Conservation (phyloP, 2,329 filamentous ascomycete genomes). For the Fusarium sarcochroum region DNA sequence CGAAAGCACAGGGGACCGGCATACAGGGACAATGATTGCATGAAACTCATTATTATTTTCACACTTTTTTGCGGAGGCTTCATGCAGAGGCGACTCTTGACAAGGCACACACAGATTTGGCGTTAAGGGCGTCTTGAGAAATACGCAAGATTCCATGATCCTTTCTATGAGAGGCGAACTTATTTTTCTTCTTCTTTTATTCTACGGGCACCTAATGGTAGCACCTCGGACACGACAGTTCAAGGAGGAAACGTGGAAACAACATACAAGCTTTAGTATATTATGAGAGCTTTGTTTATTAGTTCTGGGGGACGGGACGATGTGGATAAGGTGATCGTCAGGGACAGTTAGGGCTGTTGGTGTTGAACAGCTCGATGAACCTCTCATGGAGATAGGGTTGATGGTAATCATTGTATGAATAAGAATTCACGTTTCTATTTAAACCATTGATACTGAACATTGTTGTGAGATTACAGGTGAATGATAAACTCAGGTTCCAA, state of each 20-base stretch:
- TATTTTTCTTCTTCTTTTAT: conserved; percentile 29
- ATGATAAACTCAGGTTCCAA: background rate
- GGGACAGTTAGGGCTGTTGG: conserved; percentile 14
- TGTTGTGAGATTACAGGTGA: background rate
- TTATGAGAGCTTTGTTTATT: conserved; percentile 35
- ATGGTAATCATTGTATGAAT: conserved; percentile 50
- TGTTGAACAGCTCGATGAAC: conserved; percentile 19
- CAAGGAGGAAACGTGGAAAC: conserved; percentile 24
- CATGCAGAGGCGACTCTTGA: conserved; percentile 41
- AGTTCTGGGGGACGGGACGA: conserved; percentile 11
- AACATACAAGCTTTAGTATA: conserved; percentile 40
- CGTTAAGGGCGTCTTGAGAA: conserved; percentile 49
- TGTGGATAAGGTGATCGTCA: conserved; percentile 20
- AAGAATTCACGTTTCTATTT: conserved; percentile 41
- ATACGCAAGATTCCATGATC: conserved; percentile 44
- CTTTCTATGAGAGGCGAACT: conserved; percentile 35
- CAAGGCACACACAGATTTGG: conserved; percentile 45
- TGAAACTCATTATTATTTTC: conserved; percentile 46
- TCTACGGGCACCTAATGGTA: background rate
- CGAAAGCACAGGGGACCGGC: conserved; percentile 45
- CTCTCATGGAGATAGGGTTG: conserved; percentile 39
- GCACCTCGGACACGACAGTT: background rate
- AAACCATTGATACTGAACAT: background rate
- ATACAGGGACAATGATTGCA: conserved; percentile 49
- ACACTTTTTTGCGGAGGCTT: conserved; percentile 57